These are phyloP conservation scores for Sinapis alba DNA, from an alignment of 441 rosid genomes.

Conservation along the genomic window DNA sequence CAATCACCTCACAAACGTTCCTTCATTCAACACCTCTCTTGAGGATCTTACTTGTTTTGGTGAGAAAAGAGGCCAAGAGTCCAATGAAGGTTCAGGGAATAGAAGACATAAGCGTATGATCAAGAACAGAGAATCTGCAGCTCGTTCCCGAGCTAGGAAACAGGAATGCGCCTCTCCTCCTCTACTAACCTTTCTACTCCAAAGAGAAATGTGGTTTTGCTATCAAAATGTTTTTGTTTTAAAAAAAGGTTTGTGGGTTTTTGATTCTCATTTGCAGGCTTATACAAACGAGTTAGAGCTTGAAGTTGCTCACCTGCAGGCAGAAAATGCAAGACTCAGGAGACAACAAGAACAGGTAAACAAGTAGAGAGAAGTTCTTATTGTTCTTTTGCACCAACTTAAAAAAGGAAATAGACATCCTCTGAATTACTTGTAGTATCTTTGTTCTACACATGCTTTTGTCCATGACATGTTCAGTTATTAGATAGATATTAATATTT, in stretches of 20 bases:
- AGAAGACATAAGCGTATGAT: slow-evolving; percentile 63
- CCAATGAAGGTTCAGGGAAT: slow-evolving; percentile 39
- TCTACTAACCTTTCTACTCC: neutral
- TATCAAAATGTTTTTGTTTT: slow-evolving; percentile 18
- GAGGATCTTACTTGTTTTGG: slow-evolving; percentile 41
- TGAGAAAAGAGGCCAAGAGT: slow-evolving; percentile 50
- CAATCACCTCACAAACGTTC: slow-evolving; percentile 24
- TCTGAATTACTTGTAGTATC: slow-evolving; percentile 18
- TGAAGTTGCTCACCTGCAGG: slow-evolving; percentile 51
- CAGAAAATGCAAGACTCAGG: slow-evolving; percentile 67
- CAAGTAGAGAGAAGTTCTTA: neutral
- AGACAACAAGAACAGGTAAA: slow-evolving; percentile 59
- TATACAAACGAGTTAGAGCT: slow-evolving; percentile 69
- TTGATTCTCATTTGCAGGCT: slow-evolving; percentile 50
- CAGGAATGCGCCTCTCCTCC: slow-evolving; percentile 49
- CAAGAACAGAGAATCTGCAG: slow-evolving; percentile 86
- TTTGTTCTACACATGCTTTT: slow-evolving; percentile 20
- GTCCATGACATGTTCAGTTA: slow-evolving; percentile 2
- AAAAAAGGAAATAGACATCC: slow-evolving; percentile 6
- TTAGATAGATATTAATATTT: slow-evolving; percentile 21
- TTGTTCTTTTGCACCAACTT: neutral
- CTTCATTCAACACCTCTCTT: slow-evolving; percentile 41
- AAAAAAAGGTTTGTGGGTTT: slow-evolving; percentile 7
- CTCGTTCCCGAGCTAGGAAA: slow-evolving; percentile 80
- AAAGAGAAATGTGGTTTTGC: slow-evolving; percentile 6